phyloP scores from a whole-genome alignment of 2,329 filamentous ascomycete species.

The Hypoxylon sp. region DNA sequence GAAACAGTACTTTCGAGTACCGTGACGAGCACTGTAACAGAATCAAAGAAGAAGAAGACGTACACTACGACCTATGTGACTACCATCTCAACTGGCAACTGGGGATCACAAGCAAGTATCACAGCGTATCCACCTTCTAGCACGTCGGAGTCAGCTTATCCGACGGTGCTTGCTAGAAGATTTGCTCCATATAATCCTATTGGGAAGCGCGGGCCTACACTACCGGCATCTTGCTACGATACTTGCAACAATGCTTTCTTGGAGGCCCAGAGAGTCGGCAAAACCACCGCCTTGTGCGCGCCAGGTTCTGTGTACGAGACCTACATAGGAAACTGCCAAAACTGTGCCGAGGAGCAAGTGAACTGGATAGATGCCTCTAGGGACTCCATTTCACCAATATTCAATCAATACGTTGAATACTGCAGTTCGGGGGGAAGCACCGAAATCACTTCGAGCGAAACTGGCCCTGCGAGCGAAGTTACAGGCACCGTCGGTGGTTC shows the following conservation, averaged over 20 bases:
- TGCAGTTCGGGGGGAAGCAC: constrained; percentile 55
- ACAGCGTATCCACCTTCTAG: constrained; percentile 57
- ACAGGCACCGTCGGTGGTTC: constrained; percentile 29
- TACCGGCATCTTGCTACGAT: constrained; percentile 66
- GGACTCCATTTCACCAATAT: constrained; percentile 54
- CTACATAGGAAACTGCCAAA: constrained; percentile 57
- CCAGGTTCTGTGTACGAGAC: constrained; percentile 59
- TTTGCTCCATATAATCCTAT: constrained; percentile 49
- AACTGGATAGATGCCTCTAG: constrained; percentile 49
- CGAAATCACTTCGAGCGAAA: constrained; percentile 10
- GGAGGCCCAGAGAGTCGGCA: constrained; percentile 65
- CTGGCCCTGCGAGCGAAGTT: constrained; percentile 34
- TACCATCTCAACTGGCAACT: constrained; percentile 70
- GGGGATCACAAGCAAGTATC: constrained; percentile 66
- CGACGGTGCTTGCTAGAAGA: constrained; percentile 34
- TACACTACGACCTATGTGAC: constrained; percentile 51
- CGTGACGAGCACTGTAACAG: constrained; percentile 54
- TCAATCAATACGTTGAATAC: constrained; percentile 62
- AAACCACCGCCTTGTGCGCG: constrained; percentile 63
- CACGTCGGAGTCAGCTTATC: constrained; percentile 43
- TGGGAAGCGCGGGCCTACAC: constrained; percentile 59
- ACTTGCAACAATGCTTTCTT: constrained; percentile 66
- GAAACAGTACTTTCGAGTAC: constrained; percentile 52
- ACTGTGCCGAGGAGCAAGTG: constrained; percentile 58
- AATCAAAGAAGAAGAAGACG: constrained; percentile 43